Evolutionary conservation across 2,329 filamentous ascomycete species (phyloP), one percentile per base, ranked within the genome.

Genomic region (Zasmidium angulare): DNA sequence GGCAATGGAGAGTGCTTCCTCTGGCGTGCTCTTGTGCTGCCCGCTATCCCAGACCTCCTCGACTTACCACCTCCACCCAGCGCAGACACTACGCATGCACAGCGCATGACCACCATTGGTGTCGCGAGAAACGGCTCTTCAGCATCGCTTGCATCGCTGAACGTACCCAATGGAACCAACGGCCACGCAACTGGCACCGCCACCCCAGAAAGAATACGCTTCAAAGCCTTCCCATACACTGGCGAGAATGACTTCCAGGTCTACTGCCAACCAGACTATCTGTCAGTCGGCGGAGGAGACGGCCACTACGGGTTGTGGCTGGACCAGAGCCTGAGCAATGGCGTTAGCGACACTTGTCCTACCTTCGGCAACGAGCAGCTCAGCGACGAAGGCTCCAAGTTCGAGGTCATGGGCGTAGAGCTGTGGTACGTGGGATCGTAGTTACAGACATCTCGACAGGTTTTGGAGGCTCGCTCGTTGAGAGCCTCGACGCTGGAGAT

Each of bases 171-270:
- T 40, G 55, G 51, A 26, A 66, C 55, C 64, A 71, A 63, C 59
- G 72, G 64, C n/a, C 60, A 64, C 50, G 60, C 51, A 22, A 54
- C 49, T 19, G 60, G 52, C 22, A 73, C 57, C 79, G 76, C 66
- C 77, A 86, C 86, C 2, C 84, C 86, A 3, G 90, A 93, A 62
- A 83, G 86, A 23, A 91, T 98, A 66, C 87, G 95, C 20, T 99
- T 99, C 83, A 97, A 96, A 77, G 93, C 93, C 0, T 99, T 98
- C 69, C 93, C 93, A 0, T 98, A 97, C 72, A 96, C 90, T 58
- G 95, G 95, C 3, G 85, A 96, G 46, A 98, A 99, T 74, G 95
- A 98, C 75, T 99, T 96, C 74, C 91, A 93, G 79, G 95, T 98
- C 66, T 89, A 96, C 70, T 98, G 93, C 76, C 92, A 98, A 76